Base-by-base conservation (phyloP, 345 rosid species). In the Fremontodendron californicum region DNA sequence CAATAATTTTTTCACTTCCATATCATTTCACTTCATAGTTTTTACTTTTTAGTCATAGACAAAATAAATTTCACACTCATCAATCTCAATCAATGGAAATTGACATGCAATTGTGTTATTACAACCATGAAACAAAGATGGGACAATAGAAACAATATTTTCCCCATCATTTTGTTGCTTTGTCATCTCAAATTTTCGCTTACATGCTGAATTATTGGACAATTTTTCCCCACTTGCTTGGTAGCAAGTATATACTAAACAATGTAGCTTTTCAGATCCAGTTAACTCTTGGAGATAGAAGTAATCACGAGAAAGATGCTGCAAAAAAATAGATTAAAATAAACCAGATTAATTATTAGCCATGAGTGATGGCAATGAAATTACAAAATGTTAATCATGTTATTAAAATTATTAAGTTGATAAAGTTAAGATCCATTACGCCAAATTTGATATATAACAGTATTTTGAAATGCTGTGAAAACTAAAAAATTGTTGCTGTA, bases 71-170 rank as follows among this genome's bases (percentile, higher is more conserved):
- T 45, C 55, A 46, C 15, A 25, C 73, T 1, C 70, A 19, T 19
- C 27, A 64, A 64, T 64, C 46, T 69, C 57, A 16, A 69, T 46
- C 73, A 69, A 27, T 25, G 2, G 55, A 46, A 27, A 70, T 9
- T 46, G 40, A 18, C 55, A 46, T 15, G 74, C 42, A 27, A 16
- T 42, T 23, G 39, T 15, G 39, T 48, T 29, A 29, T 18, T 29
- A 48, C 74, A 70, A 29, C 74, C 40, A 48, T 46, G 74, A 9
- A 46, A 48, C 58, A 15, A 29, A 29, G 73, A 68, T 69, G 39
- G 55, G 73, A 46, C 25, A 46, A 68, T 7, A 40, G 9, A 23
- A 67, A 42, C 27, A 1, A 64, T 11, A 23, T 21, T 18, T 46
- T 25, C 0, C 7, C 25, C 35, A 23, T 29, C 8, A 7, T 27